A percentile compares a stretch with the other conserved stretches of the same genome.
Evolutionary conservation across 352 stramenopile species (phyloP).

Genomic region (Pythium insidiosum): DNA sequence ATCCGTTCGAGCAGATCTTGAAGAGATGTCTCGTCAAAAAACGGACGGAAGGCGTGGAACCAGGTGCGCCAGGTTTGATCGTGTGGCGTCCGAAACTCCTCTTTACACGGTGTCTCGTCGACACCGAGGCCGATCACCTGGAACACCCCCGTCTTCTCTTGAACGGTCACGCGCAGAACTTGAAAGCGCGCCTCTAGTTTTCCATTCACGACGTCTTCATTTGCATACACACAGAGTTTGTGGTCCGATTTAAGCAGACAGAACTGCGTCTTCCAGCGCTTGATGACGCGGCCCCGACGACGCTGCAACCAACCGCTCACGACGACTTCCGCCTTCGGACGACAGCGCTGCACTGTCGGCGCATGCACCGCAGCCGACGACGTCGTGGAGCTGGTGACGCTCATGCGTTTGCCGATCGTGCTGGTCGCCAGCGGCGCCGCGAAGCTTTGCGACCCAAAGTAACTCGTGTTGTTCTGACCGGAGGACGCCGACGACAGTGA

Average conservation of each 20-base stretch:
- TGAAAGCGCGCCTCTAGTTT: slow-evolving; percentile 35
- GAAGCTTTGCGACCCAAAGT: too few species aligned
- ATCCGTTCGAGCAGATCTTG: slow-evolving; percentile 25
- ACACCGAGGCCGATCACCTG: slow-evolving; percentile 36
- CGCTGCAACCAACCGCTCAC: slow-evolving; percentile 46
- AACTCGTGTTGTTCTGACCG: slow-evolving; percentile 6
- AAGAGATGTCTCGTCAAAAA: slow-evolving; percentile 33
- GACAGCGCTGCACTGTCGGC: neutral
- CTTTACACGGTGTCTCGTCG: slow-evolving; percentile 30
- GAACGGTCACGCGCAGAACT: slow-evolving; percentile 34
- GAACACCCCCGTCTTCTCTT: slow-evolving; percentile 41
- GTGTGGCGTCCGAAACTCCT: slow-evolving; percentile 33
- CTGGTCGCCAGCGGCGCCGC: neutral
- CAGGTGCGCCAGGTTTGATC: slow-evolving; percentile 30
- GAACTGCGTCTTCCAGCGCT: slow-evolving; percentile 50
- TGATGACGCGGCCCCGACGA: slow-evolving; percentile 37
- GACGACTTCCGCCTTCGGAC: slow-evolving; percentile 15
- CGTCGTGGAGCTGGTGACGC: slow-evolving; percentile 9
- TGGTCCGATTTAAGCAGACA: slow-evolving; percentile 47
- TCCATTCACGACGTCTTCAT: slow-evolving; percentile 48
- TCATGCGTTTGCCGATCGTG: slow-evolving; percentile 9
- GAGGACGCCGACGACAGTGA: neutral
- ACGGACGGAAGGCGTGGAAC: slow-evolving; percentile 37
- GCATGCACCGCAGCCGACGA: slow-evolving; percentile 5
- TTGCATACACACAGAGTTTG: slow-evolving; percentile 41